phyloP scores from a whole-genome alignment of 2,329 filamentous ascomycete genomes.

The Verticillium dahliae region DNA sequence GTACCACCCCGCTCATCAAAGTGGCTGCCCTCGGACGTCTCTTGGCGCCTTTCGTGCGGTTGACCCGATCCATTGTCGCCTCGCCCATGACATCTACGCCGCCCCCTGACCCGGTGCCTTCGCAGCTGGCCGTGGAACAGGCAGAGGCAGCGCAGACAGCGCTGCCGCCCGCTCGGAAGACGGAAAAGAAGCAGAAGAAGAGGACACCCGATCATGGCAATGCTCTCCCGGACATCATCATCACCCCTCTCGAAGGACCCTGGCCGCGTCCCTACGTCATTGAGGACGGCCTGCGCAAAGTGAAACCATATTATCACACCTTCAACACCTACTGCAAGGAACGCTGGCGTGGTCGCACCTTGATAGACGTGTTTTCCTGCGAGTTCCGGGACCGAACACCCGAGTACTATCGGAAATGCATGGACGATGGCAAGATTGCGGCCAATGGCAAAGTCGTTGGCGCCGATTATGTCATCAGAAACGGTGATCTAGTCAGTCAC shows the following conservation, averaged over 20 bases:
- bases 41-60: constrained; percentile 5
- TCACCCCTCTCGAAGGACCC: constrained; percentile 26
- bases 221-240: constrained; percentile 14
- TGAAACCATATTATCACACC: constrained; percentile 83
- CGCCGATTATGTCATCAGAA: constrained; percentile 67
- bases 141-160: not conserved
- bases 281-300: constrained; percentile 74
- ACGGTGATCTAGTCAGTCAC: constrained; percentile 88
- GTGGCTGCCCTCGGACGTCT: constrained; percentile 6
- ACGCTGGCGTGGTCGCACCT: constrained; percentile 74
- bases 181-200: not conserved
- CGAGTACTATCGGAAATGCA: constrained; percentile 83
- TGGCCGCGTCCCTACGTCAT: constrained; percentile 70
- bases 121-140: not conserved
- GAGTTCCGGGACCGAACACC: constrained; percentile 86
- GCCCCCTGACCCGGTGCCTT: not conserved
- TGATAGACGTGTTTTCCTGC: constrained; percentile 82
- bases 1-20: not conserved
- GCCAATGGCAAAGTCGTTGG: constrained; percentile 70
- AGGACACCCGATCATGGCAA: not conserved
- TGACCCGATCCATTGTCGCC: not conserved
- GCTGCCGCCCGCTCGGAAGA: not conserved
- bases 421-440: constrained; percentile 70
- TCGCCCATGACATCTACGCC: constrained; percentile 4
- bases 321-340: constrained; percentile 96